Conservation (phyloP, 495 filamentous ascomycete species). For the Penicillium soppii region DNA sequence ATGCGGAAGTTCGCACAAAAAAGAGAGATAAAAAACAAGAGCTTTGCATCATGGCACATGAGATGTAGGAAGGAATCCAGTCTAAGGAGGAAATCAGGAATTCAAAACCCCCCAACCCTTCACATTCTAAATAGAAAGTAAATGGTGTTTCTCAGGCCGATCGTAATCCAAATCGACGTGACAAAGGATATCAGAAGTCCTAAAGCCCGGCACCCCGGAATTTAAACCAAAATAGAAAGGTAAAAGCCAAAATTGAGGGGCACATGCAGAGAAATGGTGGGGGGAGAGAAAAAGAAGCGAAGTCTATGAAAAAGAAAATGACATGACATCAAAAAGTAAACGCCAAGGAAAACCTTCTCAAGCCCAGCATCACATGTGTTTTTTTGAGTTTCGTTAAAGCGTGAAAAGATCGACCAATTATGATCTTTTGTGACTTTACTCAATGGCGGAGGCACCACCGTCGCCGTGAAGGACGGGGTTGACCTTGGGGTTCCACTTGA, state of each 20-base stretch:
- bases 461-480: conserved; percentile 65
- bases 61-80: conserved; percentile 12
- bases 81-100: conserved; percentile 10
- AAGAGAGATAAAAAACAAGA: neutral
- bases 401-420: conserved; percentile 9
- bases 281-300: conserved; percentile 8
- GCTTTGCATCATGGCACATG: conserved; percentile 15
- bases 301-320: conserved; percentile 24
- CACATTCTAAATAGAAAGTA: conserved; percentile 4
- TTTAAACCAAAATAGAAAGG: conserved; percentile 7
- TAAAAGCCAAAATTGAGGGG: neutral
- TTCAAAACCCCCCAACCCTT: conserved; percentile 3
- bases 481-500: conserved; percentile 58
- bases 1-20: conserved; percentile 6
- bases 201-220: conserved; percentile 10
- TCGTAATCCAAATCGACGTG: conserved; percentile 4
- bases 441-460: conserved; percentile 51
- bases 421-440: conserved; percentile 33
- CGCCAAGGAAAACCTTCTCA: conserved; percentile 7
- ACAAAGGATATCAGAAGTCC: conserved; percentile 38
- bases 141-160: conserved; percentile 10
- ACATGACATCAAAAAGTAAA: conserved; percentile 9
- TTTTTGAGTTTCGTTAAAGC: conserved; percentile 16
- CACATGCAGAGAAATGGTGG: conserved; percentile 12
- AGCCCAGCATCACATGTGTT: conserved; percentile 8